Evolutionary conservation across 2,329 filamentous ascomycete species (phyloP).

Genomic region (Xylariaceae sp.): DNA sequence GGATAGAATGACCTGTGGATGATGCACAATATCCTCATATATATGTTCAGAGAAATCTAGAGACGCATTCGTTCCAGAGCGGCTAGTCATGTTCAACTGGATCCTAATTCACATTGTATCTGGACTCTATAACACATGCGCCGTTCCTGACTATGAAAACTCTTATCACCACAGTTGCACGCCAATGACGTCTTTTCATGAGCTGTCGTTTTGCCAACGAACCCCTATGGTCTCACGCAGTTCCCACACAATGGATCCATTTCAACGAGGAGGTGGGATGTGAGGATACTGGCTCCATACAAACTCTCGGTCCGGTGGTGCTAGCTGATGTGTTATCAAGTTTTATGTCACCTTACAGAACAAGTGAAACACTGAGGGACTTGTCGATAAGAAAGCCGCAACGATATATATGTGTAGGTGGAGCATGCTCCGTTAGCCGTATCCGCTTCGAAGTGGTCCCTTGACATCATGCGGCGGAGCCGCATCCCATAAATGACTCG

Average conservation of each 20-base stretch:
- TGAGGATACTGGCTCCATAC: constrained; percentile 20
- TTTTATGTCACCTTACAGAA: constrained; percentile 1
- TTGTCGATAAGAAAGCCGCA: constrained; percentile 16
- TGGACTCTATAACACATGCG: background rate
- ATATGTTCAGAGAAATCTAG: constrained; percentile 8
- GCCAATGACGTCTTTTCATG: constrained; percentile 22
- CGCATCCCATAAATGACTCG: constrained; percentile 26
- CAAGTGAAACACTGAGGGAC: constrained; percentile 23
- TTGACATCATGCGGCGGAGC: constrained; percentile 33
- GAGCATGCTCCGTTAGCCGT: constrained; percentile 17
- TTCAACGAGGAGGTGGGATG: background rate
- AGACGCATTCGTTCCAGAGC: constrained; percentile 1
- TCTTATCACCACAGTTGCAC: constrained; percentile 12
- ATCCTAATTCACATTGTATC: constrained; percentile 21
- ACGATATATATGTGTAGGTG: constrained; percentile 3
- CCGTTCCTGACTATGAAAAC: constrained; percentile 3
- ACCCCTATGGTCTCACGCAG: background rate
- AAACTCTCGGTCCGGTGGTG: constrained; percentile 6
- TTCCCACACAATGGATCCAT: constrained; percentile 23
- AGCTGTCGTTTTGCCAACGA: constrained; percentile 10
- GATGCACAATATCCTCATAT: constrained; percentile 7
- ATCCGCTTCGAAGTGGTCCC: constrained; percentile 10
- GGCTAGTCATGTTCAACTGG: constrained; percentile 11
- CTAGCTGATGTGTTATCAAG: constrained; percentile 15
- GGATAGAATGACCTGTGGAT: constrained; percentile 1